Conservation (phyloP, 495 filamentous ascomycete species). For the Letharia columbiana region DNA sequence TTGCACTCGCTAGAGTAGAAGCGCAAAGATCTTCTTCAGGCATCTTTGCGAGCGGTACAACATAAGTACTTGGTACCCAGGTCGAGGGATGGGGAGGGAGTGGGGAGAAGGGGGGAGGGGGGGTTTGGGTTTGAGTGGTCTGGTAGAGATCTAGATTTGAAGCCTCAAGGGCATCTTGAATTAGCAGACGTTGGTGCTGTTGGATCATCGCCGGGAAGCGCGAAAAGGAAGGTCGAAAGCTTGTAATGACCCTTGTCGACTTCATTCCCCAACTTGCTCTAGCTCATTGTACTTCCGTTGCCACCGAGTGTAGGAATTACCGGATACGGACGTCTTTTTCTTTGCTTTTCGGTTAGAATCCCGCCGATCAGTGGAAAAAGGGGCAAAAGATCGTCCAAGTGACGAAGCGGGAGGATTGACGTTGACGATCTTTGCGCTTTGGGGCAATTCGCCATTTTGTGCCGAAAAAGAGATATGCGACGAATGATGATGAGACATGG, state of each 20-base stretch:
- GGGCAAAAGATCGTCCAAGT: background rate
- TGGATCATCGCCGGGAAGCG: slow-evolving; percentile 10
- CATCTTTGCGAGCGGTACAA: background rate
- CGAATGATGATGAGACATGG: background rate
- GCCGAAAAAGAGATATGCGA: slow-evolving; percentile 9
- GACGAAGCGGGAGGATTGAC: slow-evolving; percentile 7
- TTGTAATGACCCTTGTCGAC: background rate
- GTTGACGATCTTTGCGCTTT: slow-evolving; percentile 7
- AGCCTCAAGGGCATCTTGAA: background rate
- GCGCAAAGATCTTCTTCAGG: slow-evolving; percentile 5
- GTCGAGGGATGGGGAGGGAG: background rate
- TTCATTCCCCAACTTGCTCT: background rate
- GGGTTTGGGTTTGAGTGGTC: background rate
- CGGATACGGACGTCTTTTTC: background rate
- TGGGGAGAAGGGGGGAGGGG: background rate
- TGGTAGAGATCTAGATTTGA: slow-evolving; percentile 5
- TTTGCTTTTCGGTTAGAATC: slow-evolving; percentile 11
- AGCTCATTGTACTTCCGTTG: background rate
- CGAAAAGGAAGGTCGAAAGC: slow-evolving; percentile 1
- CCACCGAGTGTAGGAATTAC: background rate
- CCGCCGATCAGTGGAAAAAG: background rate
- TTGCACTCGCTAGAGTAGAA: slow-evolving; percentile 31
- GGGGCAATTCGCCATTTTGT: background rate
- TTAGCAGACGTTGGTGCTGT: slow-evolving; percentile 16
- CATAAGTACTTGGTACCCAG: background rate